phyloP scores from a whole-genome alignment of 371 early-diverging fungal genomes.

The Apophysomyces variabilis region DNA sequence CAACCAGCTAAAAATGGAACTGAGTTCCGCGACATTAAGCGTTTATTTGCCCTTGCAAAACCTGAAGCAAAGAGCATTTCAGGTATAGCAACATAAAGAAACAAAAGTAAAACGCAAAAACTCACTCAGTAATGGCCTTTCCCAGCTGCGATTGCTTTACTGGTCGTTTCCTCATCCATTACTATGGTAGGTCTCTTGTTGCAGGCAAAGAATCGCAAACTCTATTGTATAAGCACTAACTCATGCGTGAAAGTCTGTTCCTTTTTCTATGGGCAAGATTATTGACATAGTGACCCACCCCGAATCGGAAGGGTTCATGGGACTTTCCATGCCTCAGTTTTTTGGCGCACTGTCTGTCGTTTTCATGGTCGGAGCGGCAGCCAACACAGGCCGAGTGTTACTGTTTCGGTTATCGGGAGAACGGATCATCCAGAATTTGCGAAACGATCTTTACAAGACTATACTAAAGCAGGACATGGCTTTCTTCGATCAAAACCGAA shows the following conservation, averaged over 20 bases:
- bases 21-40: constrained; percentile 33
- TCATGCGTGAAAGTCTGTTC: constrained; percentile 53
- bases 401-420: constrained; percentile 77
- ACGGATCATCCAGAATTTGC: constrained; percentile 69
- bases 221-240: not conserved
- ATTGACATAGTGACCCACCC: constrained; percentile 73
- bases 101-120: not conserved
- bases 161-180: constrained; percentile 75
- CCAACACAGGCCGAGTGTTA: constrained; percentile 78
- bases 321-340: constrained; percentile 60
- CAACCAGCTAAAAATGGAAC: constrained; percentile 18
- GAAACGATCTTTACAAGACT: constrained; percentile 56
- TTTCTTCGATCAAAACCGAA: constrained; percentile 77
- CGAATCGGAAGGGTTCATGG: constrained; percentile 49
- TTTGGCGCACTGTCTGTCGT: constrained; percentile 58
- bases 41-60: constrained; percentile 46
- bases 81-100: constrained; percentile 27
- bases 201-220: not conserved
- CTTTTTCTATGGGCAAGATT: constrained; percentile 81
- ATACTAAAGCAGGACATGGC: constrained; percentile 71
- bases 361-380: constrained; percentile 71
- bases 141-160: constrained; percentile 51
- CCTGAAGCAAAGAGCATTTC: constrained; percentile 52
- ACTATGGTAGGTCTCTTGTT: constrained; percentile 58
- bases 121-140: not conserved